Evolutionary conservation across 139 green algal species (phyloP), one percentile per base, ranked within the genome.

Genomic region (Picochlorum sp.): DNA sequence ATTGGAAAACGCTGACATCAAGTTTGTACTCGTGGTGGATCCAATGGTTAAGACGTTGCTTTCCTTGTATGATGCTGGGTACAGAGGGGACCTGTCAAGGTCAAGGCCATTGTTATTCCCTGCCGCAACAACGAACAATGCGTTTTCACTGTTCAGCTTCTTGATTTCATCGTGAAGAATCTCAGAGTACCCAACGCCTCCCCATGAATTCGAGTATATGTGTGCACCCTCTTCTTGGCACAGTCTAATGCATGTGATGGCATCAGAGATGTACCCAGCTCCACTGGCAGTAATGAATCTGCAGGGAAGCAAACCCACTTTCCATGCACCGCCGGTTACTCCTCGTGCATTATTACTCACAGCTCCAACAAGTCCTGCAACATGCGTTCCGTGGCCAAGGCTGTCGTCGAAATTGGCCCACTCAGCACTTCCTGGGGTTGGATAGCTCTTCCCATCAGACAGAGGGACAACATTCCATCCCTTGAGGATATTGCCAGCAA

Each of bases 401-500:
- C 15, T 64, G 28, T 74, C 68, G 2, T 51, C 20, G 38, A 45
- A 65, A 52, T 65, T 52, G 16, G 62, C 41, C 45, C 6, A 23
- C 38, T 44, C 20, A 7, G 8, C 37, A 18, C n/a, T 26, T 21
- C 23, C 45, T 21, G 47, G 47, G 24, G 38, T 24, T 37, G 45
- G 37, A 24, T 52, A 28, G 57, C 6, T 45, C 0, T 59, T 21
- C 20, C 58, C 23, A 41, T 41, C 34, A n/a, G 20, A 15, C 9
- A 59, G 24, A 7, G 62, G 37, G 34, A 69, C 62, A 34, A 70
- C 37, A 79, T 84, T 73, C 60, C 60, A 73, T 1, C 60, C 67
- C 4, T 41, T 56, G 6, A 63, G 86, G 14, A 92, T 69, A 58
- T 83, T 86, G 18, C 14, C 26, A 6, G 24, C 49, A 13, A 93